phyloP scores from a whole-genome alignment of 2,329 filamentous ascomycete genomes.

The Didymella pomorum region DNA sequence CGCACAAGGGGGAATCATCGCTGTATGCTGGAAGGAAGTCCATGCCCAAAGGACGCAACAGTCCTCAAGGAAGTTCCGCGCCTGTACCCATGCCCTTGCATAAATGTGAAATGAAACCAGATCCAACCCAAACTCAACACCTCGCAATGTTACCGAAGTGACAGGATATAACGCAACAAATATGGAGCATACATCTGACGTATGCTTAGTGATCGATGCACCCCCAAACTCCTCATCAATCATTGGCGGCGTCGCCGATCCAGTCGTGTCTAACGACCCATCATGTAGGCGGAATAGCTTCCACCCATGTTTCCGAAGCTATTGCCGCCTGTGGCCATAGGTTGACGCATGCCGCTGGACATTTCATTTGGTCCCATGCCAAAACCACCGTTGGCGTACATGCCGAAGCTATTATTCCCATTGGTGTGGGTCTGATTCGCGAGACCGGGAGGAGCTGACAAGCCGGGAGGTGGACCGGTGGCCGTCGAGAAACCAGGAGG shows the following conservation, averaged over 20 bases:
- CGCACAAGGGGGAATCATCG: conserved; percentile 56
- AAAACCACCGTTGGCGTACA: conserved; percentile 50
- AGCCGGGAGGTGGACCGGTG: conserved; percentile 81
- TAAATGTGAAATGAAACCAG: conserved; percentile 46
- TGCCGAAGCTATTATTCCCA: conserved; percentile 43
- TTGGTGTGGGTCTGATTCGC: conserved; percentile 47
- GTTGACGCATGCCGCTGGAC: conserved; percentile 44
- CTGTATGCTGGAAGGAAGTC: conserved; percentile 54
- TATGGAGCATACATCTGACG: conserved; percentile 44
- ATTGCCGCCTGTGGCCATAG: conserved; percentile 45
- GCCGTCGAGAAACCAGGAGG: conserved; percentile 69
- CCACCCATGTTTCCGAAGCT: conserved; percentile 43
- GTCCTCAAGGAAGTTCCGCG: conserved; percentile 46
- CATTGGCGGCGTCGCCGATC: conserved; percentile 35
- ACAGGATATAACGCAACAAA: conserved; percentile 52
- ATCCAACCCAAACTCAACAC: conserved; percentile 48
- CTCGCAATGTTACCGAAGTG: conserved; percentile 53
- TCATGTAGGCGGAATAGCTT: conserved; percentile 51
- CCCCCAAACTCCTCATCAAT: conserved; percentile 49
- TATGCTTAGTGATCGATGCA: conserved; percentile 42
- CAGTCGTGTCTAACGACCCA: conserved; percentile 45
- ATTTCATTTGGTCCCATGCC: conserved; percentile 48
- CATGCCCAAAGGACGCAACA: conserved; percentile 46
- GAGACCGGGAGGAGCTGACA: conserved; percentile 77
- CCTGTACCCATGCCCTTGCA: conserved; percentile 52